phyloP scores from a whole-genome alignment of 495 filamentous ascomycete genomes.

The Niebla homalea region DNA sequence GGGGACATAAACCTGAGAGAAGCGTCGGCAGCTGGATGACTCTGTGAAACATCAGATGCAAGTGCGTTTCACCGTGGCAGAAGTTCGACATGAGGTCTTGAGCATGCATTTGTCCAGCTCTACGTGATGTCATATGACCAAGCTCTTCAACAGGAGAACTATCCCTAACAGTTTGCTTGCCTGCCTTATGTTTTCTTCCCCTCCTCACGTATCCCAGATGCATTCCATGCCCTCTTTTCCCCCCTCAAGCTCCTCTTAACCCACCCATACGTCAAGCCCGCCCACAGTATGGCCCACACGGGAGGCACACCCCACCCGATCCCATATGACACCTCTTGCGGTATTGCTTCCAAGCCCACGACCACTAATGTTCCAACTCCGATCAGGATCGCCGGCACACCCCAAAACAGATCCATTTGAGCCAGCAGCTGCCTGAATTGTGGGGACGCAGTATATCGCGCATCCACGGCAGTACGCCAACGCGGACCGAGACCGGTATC shows the following conservation, averaged over 20 bases:
- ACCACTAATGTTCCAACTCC: constrained; percentile 46
- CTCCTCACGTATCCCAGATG: no score
- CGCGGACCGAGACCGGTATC: constrained; percentile 59
- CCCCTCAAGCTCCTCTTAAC: constrained; percentile 45
- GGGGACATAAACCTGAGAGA: no score
- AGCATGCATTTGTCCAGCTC: no score
- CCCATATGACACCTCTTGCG: constrained; percentile 54
- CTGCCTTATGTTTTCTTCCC: no score
- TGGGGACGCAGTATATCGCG: constrained; percentile 55
- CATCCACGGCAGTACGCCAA: constrained; percentile 50
- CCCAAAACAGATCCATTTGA: constrained; percentile 69
- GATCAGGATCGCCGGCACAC: constrained; percentile 39
- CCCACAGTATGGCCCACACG: constrained; percentile 55
- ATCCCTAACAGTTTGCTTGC: no score
- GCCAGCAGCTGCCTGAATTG: constrained; percentile 60
- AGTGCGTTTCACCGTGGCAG: no score
- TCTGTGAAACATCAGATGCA: no score
- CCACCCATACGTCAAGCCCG: constrained; percentile 52
- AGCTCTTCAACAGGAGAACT: no score
- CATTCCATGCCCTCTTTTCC: constrained; percentile 49
- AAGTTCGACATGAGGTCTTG: no score
- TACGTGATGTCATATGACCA: no score
- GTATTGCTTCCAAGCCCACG: constrained; percentile 44
- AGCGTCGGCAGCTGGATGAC: no score
- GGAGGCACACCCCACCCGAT: constrained; percentile 64